phyloP scores from a whole-genome alignment of 176 grass and related monocot species.

The Triticum timopheevii region DNA sequence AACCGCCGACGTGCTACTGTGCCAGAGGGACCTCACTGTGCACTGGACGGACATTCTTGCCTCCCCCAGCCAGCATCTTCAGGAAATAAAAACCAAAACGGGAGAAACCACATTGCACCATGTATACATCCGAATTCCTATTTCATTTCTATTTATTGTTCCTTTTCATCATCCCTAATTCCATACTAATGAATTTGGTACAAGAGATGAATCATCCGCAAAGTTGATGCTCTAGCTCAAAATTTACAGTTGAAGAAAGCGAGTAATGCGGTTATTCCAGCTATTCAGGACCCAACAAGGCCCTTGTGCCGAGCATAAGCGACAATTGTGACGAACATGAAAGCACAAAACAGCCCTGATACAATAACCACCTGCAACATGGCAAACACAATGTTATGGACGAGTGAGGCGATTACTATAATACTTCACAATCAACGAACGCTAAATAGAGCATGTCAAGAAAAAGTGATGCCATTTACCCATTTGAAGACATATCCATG shows the following conservation, averaged over 20 bases:
- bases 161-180: slow-evolving; percentile 24
- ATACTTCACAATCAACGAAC: neutral
- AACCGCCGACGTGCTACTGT: too few relatives aligned
- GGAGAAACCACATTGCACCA: neutral
- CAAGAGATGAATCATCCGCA: slow-evolving; percentile 43
- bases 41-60: neutral
- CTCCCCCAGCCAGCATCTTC: too few relatives aligned
- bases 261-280: slow-evolving; percentile 29
- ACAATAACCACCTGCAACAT: slow-evolving; percentile 66
- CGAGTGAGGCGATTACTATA: neutral
- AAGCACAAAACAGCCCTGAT: slow-evolving; percentile 55
- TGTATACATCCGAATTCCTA: slow-evolving; percentile 26
- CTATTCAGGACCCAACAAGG: slow-evolving; percentile 88
- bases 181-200: slow-evolving; percentile 35
- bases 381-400: slow-evolving; percentile 24
- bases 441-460: neutral
- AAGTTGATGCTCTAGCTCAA: slow-evolving; percentile 39
- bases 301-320: slow-evolving; percentile 97
- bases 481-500: slow-evolving; percentile 89
- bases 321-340: slow-evolving; percentile 75
- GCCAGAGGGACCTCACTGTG: too few relatives aligned
- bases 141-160: slow-evolving; percentile 35
- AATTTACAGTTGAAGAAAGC: slow-evolving; percentile 38
- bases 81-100: too few relatives aligned
- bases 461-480: slow-evolving; percentile 37